Percentiles rank a stretch among this genome's conserved stretches.
Conservation (phyloP, 2,329 filamentous ascomycete genomes). For the Diaporthe ilicicola region DNA sequence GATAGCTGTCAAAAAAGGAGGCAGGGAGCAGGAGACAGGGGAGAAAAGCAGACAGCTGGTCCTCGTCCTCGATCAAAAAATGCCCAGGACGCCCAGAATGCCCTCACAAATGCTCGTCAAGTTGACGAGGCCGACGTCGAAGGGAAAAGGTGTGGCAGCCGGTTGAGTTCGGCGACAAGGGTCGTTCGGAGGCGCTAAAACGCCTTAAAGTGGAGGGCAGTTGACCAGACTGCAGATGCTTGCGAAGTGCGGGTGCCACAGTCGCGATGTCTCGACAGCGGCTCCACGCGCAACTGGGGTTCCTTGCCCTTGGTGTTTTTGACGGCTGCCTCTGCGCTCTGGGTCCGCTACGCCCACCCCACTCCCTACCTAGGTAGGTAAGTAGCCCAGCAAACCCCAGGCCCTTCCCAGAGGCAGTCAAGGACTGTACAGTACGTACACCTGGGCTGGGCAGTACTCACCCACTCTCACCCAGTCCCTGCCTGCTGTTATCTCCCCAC, state of each 20-base stretch:
- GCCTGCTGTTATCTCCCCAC: neutral
- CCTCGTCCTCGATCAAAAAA: neutral
- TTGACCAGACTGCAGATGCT: slow-evolving; percentile 17
- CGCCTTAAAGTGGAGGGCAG: slow-evolving; percentile 22
- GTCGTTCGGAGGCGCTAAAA: slow-evolving; percentile 30
- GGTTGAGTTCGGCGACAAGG: slow-evolving; percentile 24
- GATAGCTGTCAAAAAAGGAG: slow-evolving; percentile 21
- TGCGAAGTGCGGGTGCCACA: slow-evolving; percentile 16
- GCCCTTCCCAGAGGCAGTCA: no score
- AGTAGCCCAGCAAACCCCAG: no score
- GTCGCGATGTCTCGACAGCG: slow-evolving; percentile 24
- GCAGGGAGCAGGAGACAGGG: slow-evolving; percentile 4
- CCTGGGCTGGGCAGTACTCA: neutral
- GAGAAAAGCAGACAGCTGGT: neutral
- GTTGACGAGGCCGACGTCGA: slow-evolving; percentile 9
- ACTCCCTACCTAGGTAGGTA: no score
- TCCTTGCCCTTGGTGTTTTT: slow-evolving; percentile 23
- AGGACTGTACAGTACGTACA: no score
- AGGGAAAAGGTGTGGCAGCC: slow-evolving; percentile 30
- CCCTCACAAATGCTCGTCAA: neutral
- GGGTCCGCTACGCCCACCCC: neutral
- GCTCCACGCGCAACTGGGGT: slow-evolving; percentile 25
- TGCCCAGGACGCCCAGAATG: neutral
- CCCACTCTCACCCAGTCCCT: neutral
- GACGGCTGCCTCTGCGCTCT: neutral